Base-by-base conservation (phyloP, 495 filamentous ascomycete species). In the Bathelium albidoporum region DNA sequence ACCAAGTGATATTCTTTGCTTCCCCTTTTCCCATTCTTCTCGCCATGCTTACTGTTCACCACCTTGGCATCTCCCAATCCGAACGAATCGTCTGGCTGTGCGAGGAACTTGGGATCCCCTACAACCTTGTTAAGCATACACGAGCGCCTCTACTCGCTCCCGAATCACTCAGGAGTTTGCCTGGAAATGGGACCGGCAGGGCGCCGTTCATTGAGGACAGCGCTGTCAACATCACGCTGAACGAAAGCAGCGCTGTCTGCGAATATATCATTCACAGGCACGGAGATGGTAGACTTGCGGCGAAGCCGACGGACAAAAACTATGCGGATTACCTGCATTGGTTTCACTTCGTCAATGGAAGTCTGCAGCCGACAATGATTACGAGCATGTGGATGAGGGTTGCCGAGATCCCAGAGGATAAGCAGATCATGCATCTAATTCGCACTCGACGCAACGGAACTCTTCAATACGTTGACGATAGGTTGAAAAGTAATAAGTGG, bases 71-170 rank as follows among this genome's bases (percentile, higher is more conserved):
- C 62, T 80, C 79, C 41, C 82, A 85, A 74, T 83, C 81, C 49
- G 84, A 87, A 67, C 83, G 83, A 66, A 75, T 86, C 31, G 65
- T 81, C 69, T 87, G 80, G 80, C 81, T 87, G 65, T 82, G 80
- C 69, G 83, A 88, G 72, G 84, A 88, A 69, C 82, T 87, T 34
- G 66, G 65, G 55, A 69, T 87, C 52, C 65, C 75, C 5, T 86
- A 86, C 72, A 67, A 75, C 10, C 73, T 82, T 43, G 79, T 78
- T 34, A 69, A 73, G 43, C 80, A 86, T 74, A 65, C 77, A 16
- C 78, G 83, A 58, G 69, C 72, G 24, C 82, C 81, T 2, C 36
- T 83, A 10, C 68, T 85, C 62, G 73, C 82, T 1, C 83, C 83
- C 0, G 73, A 80, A n/a, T 78, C 78, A 9, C 74, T 78, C 70